Conservation (phyloP, 148 eudicot genomes). For the Salicornia ramosissima region DNA sequence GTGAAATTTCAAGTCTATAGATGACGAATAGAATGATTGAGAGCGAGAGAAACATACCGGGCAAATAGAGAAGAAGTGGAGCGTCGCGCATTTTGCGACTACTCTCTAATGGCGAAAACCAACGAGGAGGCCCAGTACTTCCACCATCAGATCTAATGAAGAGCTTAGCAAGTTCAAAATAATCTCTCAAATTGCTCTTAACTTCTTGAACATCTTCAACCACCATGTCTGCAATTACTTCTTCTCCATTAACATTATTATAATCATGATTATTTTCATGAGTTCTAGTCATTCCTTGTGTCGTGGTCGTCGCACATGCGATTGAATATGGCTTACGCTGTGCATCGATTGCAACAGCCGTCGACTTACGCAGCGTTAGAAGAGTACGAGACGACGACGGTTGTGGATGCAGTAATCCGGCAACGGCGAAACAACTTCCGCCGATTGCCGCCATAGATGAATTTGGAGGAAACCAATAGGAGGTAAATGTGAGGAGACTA, state of each 20-base stretch:
- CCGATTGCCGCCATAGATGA: slow-evolving; percentile 3
- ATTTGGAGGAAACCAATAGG: background rate
- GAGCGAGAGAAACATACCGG: slow-evolving; percentile 29
- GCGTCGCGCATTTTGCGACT: slow-evolving; percentile 12
- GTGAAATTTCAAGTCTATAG: background rate
- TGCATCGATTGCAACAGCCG: background rate
- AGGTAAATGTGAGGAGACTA: too few species aligned
- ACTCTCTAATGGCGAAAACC: slow-evolving; percentile 50
- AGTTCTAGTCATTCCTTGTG: background rate
- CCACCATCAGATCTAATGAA: slow-evolving; percentile 31
- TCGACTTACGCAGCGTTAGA: background rate
- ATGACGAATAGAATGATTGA: too few species aligned
- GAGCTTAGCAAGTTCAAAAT: slow-evolving; percentile 31
- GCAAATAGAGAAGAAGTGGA: slow-evolving; percentile 51
- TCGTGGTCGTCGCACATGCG: background rate
- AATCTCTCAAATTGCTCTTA: slow-evolving; percentile 32
- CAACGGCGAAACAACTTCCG: background rate
- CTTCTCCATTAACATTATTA: background rate
- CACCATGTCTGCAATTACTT: background rate
- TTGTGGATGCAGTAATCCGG: background rate
- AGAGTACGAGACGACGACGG: too few species aligned
- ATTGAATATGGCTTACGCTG: background rate
- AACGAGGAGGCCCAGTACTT: slow-evolving; percentile 42
- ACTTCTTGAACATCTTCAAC: background rate
- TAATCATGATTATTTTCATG: background rate